Conservation (phyloP, 305 asterid genomes). For the Rubia occidens region DNA sequence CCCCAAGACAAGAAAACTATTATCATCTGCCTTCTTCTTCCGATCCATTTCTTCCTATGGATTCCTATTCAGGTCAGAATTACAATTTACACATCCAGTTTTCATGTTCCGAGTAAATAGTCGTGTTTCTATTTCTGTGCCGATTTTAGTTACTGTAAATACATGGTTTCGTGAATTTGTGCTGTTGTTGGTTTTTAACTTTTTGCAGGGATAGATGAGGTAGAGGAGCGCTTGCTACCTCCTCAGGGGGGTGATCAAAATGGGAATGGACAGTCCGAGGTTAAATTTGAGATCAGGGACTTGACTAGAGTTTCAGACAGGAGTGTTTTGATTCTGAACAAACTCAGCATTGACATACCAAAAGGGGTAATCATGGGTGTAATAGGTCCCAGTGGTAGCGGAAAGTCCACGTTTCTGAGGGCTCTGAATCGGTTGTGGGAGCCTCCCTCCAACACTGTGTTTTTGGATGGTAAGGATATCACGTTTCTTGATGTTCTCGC, state of each 20-base stretch:
- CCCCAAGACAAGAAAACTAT: no score
- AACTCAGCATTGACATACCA: constrained; percentile 45
- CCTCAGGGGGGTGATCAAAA: constrained; percentile 11
- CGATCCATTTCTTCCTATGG: constrained; percentile 5
- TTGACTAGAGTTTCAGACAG: constrained; percentile 35
- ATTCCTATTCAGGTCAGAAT: constrained; percentile 18
- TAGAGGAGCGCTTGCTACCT: constrained; percentile 25
- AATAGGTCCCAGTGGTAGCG: constrained; percentile 74
- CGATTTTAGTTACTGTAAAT: no score
- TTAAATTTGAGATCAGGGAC: constrained; percentile 40
- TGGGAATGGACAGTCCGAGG: constrained; percentile 8
- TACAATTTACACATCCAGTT: background rate
- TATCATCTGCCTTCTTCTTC: background rate
- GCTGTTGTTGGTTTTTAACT: background rate
- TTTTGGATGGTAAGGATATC: constrained; percentile 54
- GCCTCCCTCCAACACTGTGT: constrained; percentile 45
- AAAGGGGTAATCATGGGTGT: constrained; percentile 51
- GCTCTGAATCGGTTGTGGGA: constrained; percentile 65
- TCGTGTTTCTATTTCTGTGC: background rate
- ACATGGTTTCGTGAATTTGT: constrained; percentile 1
- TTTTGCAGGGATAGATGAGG: constrained; percentile 22
- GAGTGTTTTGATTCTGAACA: constrained; percentile 34
- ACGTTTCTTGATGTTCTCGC: constrained; percentile 47
- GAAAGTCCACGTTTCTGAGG: constrained; percentile 61
- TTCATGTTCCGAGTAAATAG: background rate